These are phyloP conservation scores for Phytopythium litorale DNA, from an alignment of 352 stramenopile species.

Conservation along the genomic window DNA sequence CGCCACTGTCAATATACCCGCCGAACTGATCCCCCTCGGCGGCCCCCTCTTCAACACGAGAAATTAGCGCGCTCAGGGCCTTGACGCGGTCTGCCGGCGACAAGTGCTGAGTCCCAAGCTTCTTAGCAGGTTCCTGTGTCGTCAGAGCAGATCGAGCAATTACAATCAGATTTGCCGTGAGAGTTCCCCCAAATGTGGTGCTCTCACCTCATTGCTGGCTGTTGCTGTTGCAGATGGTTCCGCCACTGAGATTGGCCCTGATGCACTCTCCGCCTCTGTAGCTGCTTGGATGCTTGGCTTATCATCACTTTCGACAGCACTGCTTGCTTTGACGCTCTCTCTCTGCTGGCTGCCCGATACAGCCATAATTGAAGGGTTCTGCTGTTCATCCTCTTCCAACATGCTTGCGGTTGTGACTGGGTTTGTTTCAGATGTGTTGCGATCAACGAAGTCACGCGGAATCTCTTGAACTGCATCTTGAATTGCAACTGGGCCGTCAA, in stretches of 20 bases:
- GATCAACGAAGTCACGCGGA: not conserved
- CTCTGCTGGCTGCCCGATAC: not conserved
- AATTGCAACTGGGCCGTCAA: not conserved
- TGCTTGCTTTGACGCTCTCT: not conserved
- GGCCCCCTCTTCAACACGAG: conserved; percentile 57
- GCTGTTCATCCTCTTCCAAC: not conserved
- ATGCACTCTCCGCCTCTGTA: too few relatives aligned
- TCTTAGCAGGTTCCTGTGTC: not conserved
- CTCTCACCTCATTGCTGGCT: not conserved
- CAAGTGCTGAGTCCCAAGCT: conserved; percentile 31
- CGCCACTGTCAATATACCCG: conserved; percentile 15
- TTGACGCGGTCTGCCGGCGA: conserved; percentile 54
- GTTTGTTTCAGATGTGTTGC: too few relatives aligned
- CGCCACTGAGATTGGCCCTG: not conserved
- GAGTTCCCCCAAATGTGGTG: not conserved
- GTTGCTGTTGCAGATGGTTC: not conserved
- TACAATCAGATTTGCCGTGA: not conserved
- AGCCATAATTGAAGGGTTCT: not conserved
- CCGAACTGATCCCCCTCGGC: conserved; percentile 51
- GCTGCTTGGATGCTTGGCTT: not conserved
- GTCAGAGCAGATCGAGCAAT: not conserved
- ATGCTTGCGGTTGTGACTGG: not conserved
- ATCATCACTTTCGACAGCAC: not conserved
- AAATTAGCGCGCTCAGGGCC: conserved; percentile 45
- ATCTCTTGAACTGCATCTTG: not conserved